phyloP scores from a whole-genome alignment of 371 early-diverging fungal species.

The Coemansia sp. region DNA sequence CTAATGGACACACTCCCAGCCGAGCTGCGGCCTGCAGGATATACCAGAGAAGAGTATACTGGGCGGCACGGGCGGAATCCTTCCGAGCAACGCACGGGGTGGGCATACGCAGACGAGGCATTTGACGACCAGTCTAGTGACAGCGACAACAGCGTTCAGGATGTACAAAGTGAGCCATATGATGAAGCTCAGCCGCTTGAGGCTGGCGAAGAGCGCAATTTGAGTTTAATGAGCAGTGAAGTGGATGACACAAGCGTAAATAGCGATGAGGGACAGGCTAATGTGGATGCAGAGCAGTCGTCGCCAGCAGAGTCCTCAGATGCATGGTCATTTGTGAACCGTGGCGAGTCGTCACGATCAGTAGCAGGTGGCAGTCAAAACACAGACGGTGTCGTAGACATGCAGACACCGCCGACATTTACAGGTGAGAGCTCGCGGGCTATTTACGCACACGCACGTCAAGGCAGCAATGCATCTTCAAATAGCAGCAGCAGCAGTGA shows the following conservation, averaged over 20 bases:
- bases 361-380: not conserved
- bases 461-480: not conserved
- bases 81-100: conserved; percentile 12
- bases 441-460: conserved; percentile 18
- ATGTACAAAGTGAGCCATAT: not conserved
- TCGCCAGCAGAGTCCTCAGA: conserved; percentile 13
- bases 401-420: conserved; percentile 20
- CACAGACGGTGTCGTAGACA: not conserved
- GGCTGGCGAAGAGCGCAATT: not conserved
- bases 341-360: conserved; percentile 7
- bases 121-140: conserved; percentile 13
- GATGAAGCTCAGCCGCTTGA: not conserved
- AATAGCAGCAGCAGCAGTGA: conserved; percentile 7
- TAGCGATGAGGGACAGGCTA: not conserved
- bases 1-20: conserved; percentile 14
- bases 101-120: conserved; percentile 39
- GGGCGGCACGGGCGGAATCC: conserved; percentile 2
- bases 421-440: conserved; percentile 27
- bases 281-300: conserved; percentile 3
- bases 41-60: not conserved
- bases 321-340: conserved; percentile 28
- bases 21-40: conserved; percentile 7
- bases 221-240: not conserved
- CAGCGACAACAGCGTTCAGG: not conserved
- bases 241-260: not conserved